Evolutionary conservation across 2,329 filamentous ascomycete genomes (phyloP).

Genomic region (Cordyceps javanica): DNA sequence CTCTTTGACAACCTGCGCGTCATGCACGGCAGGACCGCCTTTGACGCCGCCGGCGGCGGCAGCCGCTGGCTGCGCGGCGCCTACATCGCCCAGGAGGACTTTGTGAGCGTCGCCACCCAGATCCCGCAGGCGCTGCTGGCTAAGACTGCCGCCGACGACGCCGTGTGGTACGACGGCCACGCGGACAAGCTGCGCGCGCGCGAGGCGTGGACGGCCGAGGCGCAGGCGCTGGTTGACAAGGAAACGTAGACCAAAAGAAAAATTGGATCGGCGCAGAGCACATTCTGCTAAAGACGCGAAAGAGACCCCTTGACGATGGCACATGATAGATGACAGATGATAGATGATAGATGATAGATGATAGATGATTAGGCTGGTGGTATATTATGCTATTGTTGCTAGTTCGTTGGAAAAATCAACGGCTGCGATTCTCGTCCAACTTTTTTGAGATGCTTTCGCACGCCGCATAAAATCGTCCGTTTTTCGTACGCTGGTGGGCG

Average conservation of each 20-base stretch:
- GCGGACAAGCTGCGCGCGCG: conserved; percentile 18
- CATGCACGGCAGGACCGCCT: conserved; percentile 75
- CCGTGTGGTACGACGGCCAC: conserved; percentile 20
- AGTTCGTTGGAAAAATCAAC: not conserved
- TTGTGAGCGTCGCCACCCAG: conserved; percentile 30
- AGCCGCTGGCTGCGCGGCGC: conserved; percentile 79
- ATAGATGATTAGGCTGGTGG: not conserved
- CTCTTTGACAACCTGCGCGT: conserved; percentile 87
- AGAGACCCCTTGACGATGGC: not conserved
- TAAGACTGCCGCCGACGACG: conserved; percentile 18
- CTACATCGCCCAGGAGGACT: conserved; percentile 60
- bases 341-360: not conserved
- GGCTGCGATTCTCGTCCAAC: not conserved
- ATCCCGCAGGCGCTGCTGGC: conserved; percentile 23
- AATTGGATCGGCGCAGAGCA: not conserved
- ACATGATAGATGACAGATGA: not conserved
- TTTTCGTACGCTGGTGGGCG: not conserved
- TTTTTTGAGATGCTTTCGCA: not conserved
- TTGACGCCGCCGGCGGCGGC: conserved; percentile 56
- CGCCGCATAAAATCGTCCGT: no score
- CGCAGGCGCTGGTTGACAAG: not conserved
- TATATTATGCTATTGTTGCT: not conserved
- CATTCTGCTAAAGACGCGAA: not conserved
- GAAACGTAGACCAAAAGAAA: not conserved
- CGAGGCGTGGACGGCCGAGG: conserved; percentile 16